Evolutionary conservation across 2,329 filamentous ascomycete genomes (phyloP).

Genomic region (Fusarium armeniacum): DNA sequence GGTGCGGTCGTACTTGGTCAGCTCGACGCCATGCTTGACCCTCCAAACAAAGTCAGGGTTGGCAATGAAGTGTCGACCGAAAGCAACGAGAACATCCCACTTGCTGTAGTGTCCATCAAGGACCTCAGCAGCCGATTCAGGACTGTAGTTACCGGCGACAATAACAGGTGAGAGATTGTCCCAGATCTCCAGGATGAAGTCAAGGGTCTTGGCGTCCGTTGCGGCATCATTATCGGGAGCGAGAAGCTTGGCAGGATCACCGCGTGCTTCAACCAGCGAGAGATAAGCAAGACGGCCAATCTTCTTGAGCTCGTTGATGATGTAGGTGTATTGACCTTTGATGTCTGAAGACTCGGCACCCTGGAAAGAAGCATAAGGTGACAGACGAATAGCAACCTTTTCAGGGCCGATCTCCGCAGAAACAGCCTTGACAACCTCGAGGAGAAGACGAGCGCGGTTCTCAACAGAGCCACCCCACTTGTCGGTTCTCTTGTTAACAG

Average conservation of each 20-base stretch:
- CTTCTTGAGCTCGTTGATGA: slow-evolving; percentile 49
- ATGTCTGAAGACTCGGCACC: slow-evolving; percentile 43
- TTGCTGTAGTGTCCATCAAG: slow-evolving; percentile 49
- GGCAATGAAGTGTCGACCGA: slow-evolving; percentile 49
- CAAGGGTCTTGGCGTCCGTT: slow-evolving; percentile 51
- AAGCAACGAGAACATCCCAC: slow-evolving; percentile 51
- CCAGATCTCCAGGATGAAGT: slow-evolving; percentile 52
- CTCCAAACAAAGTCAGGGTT: slow-evolving; percentile 52
- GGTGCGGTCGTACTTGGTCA: slow-evolving; percentile 47
- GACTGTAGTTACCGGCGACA: slow-evolving; percentile 48
- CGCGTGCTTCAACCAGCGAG: slow-evolving; percentile 50
- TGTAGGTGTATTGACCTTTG: slow-evolving; percentile 43
- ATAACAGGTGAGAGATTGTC: slow-evolving; percentile 50
- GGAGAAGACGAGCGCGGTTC: slow-evolving; percentile 64
- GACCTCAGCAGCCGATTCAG: slow-evolving; percentile 30
- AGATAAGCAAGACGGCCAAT: slow-evolving; percentile 51
- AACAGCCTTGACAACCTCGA: slow-evolving; percentile 61
- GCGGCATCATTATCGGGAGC: slow-evolving; percentile 47
- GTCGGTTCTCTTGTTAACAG: slow-evolving; percentile 61
- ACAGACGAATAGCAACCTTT: slow-evolving; percentile 59
- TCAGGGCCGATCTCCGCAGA: slow-evolving; percentile 53
- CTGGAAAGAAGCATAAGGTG: slow-evolving; percentile 50
- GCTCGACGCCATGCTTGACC: slow-evolving; percentile 42
- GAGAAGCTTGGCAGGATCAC: slow-evolving; percentile 35
- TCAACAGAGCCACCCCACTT: slow-evolving; percentile 68